Base-by-base conservation (phyloP, 306 rosid genomes). In the Acmispon strigosus region DNA sequence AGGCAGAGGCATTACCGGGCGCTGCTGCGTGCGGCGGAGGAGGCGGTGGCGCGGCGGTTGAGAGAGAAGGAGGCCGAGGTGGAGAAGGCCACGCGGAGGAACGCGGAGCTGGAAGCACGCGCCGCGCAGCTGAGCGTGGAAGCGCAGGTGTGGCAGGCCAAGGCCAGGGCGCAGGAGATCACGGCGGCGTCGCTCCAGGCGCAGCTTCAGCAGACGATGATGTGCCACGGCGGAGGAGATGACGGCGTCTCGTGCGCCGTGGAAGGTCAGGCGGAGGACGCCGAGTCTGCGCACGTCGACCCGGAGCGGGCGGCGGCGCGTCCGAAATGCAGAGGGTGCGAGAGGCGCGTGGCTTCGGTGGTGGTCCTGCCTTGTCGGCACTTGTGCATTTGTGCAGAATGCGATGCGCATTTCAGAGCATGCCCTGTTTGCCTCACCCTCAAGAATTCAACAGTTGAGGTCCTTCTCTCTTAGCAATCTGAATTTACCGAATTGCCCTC, bases 331-430 rank as follows among this genome's bases (percentile, higher is more conserved):
- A 82, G 82, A 73, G 95, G 76, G n/a, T 94, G 99, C 62, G 75
- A 78, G 58, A 72, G 67, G 74, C 89, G 90, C 50, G 87, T 78
- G 43, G 97, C 97, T 0, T 81, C 96, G 70, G 91, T 91, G 77
- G 92, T 91, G 15, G 76, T 84, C 57, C 39, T 94, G 83, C 99
- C 97, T 58, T 94, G 99, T 75, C 92, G 96, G 78, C 97, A 94
- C 70, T 77, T 94, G 6, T 84, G 96, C 79, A 65, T 91, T 3
- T 94, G 99, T 69, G 64, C 85, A 55, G 88, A 86, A 63, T 94
- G 99, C 64, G 96, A 87, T 70, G 81, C 71, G 55, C 80, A 80
- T 74, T 87, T 74, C 52, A 82, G 81, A 76, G 85, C 88, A 1
- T 94, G 99, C 71, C 99, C 99, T 0, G 79, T 91, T 66, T 94